These are phyloP conservation scores for Coleophoma cylindrospora DNA, from an alignment of 2,329 filamentous ascomycete species.

Conservation along the genomic window DNA sequence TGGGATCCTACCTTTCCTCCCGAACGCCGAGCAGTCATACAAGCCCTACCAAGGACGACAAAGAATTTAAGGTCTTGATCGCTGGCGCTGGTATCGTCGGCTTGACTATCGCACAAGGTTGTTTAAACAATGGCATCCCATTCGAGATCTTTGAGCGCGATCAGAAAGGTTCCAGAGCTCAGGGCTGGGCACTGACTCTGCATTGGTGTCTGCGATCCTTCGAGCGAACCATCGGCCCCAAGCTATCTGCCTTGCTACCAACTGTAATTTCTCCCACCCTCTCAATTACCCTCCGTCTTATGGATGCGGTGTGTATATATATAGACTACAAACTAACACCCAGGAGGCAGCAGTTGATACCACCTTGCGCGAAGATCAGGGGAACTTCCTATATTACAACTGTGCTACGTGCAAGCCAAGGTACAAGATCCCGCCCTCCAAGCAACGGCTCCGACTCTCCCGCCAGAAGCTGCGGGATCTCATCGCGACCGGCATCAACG, in stretches of 20 bases:
- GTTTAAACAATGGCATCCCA: conserved; percentile 24
- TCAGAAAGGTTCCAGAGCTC: conserved; percentile 28
- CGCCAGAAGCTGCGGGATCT: conserved; percentile 21
- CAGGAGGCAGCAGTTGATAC: conserved; percentile 21
- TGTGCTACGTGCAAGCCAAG: conserved; percentile 30
- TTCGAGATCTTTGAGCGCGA: conserved; percentile 37
- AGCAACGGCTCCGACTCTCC: conserved; percentile 29
- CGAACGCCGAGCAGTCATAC: too few relatives aligned
- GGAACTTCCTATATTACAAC: conserved; percentile 36
- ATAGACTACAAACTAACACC: conserved; percentile 3
- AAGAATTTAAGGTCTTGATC: conserved; percentile 15
- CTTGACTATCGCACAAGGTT: conserved; percentile 23
- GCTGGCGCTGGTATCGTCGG: conserved; percentile 25
- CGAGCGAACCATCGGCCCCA: conserved; percentile 16
- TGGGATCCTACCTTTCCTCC: too few relatives aligned
- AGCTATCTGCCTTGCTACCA: conserved; percentile 12
- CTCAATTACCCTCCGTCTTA: too few relatives aligned
- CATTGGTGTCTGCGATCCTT: conserved; percentile 47
- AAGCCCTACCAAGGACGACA: background rate
- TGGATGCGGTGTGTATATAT: too few relatives aligned
- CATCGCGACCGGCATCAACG: conserved; percentile 14
- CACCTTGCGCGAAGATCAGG: conserved; percentile 30
- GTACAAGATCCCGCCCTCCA: conserved; percentile 33
- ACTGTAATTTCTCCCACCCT: conserved; percentile 7
- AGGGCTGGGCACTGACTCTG: conserved; percentile 56